These are phyloP conservation scores for Protostelium mycophagum DNA, from an alignment of 78 protist genomes.

Conservation along the genomic window DNA sequence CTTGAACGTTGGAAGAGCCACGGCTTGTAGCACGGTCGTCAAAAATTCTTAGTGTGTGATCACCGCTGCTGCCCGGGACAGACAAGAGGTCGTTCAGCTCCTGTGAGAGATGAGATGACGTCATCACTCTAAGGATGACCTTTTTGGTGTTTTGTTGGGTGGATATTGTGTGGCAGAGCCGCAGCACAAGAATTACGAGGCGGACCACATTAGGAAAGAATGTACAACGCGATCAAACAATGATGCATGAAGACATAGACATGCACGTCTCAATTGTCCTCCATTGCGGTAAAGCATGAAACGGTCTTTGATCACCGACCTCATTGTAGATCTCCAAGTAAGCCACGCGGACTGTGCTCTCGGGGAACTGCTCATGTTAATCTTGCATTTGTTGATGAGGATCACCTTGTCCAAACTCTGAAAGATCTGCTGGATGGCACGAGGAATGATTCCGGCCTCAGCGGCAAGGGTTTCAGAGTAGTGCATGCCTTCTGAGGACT, in stretches of 20 bases:
- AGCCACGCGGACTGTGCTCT: slow-evolving; percentile 36
- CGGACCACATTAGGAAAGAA: too few species aligned
- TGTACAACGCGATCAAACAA: too few species aligned
- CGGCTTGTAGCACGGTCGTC: too few species aligned
- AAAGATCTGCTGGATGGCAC: slow-evolving; percentile 59
- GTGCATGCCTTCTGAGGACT: slow-evolving; percentile 11
- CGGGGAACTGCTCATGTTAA: background rate
- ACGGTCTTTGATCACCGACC: slow-evolving; percentile 46
- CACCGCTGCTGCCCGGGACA: too few species aligned
- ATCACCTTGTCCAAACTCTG: slow-evolving; percentile 37
- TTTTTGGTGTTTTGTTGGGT: background rate
- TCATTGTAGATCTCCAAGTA: slow-evolving; percentile 72
- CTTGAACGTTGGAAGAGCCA: too few species aligned
- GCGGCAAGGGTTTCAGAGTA: background rate
- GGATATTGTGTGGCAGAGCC: background rate
- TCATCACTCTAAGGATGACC: too few species aligned
- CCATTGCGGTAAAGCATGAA: slow-evolving; percentile 22
- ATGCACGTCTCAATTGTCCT: slow-evolving; percentile 22
- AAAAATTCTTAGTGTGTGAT: too few species aligned
- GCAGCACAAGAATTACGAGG: background rate
- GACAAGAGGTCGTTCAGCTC: too few species aligned
- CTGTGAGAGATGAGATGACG: too few species aligned
- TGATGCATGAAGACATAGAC: slow-evolving; percentile 22
- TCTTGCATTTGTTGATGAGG: background rate
- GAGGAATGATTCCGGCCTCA: slow-evolving; percentile 58